Percentiles rank a stretch among this genome's conserved stretches.
phyloP scores from a whole-genome alignment of 2,329 filamentous ascomycete species.

The Aspergillus arachidicola region DNA sequence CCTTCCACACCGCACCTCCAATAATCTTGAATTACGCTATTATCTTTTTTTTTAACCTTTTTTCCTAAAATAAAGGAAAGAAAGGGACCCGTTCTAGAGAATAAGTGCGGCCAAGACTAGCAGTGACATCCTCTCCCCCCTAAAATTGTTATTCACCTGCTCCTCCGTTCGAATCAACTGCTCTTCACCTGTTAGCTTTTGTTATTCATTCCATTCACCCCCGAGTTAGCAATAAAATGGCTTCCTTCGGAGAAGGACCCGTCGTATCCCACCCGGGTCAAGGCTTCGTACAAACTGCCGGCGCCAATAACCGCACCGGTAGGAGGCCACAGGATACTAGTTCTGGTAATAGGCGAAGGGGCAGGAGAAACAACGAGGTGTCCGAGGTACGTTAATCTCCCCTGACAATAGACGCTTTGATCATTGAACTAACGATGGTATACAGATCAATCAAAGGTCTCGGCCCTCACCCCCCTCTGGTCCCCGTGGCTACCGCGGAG shows the following conservation, averaged over 20 bases:
- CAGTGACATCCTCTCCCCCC: background rate
- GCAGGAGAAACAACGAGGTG: background rate
- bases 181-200: background rate
- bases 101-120: slow-evolving; percentile 6
- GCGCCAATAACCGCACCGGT: background rate
- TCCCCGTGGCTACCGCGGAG: background rate
- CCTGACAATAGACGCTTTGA: background rate
- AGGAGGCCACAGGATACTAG: background rate
- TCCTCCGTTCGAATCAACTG: background rate
- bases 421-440: background rate
- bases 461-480: background rate
- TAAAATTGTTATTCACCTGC: slow-evolving; percentile 4
- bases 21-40: background rate
- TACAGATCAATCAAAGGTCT: background rate
- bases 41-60: slow-evolving; percentile 12
- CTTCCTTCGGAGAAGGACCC: slow-evolving; percentile 6
- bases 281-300: background rate
- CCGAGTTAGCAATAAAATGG: slow-evolving; percentile 7
- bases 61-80: slow-evolving; percentile 11
- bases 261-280: background rate
- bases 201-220: background rate
- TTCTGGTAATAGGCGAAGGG: background rate
- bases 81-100: slow-evolving; percentile 12
- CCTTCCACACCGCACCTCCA: background rate
- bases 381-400: background rate